phyloP scores from a whole-genome alignment of 1,139 yeast species.

The Maudiozyma humilis region DNA sequence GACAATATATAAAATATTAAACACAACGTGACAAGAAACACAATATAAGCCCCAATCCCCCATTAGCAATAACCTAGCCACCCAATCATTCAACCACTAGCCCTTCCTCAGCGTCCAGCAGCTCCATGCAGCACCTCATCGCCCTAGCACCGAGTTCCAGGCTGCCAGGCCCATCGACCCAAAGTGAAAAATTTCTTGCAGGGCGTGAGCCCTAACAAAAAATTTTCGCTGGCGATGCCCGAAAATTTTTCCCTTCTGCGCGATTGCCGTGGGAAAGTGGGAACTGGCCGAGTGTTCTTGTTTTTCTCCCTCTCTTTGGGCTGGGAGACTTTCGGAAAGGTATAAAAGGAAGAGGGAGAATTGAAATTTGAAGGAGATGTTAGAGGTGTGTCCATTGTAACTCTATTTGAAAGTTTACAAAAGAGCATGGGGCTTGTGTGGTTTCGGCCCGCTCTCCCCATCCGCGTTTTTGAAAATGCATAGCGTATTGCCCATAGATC shows the following conservation, averaged over 20 bases:
- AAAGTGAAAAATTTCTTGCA: conserved; percentile 1
- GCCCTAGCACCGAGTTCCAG: background rate
- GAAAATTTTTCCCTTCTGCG: background rate
- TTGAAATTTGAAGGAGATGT: background rate
- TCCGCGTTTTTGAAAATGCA: background rate
- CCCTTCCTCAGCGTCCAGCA: no score
- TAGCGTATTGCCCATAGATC: background rate
- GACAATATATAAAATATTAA: background rate
- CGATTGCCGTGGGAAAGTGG: background rate
- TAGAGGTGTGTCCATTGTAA: background rate
- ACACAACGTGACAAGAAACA: background rate
- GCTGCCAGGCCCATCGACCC: background rate
- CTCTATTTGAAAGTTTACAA: no score
- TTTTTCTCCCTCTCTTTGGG: no score
- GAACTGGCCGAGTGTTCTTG: no score
- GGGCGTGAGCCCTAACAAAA: conserved; percentile 1
- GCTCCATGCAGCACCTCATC: background rate
- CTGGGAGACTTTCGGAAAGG: background rate
- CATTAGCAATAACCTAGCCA: background rate
- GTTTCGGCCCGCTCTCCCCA: background rate
- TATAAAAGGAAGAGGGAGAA: conserved; percentile 3
- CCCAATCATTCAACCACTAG: no score
- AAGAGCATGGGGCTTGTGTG: background rate
- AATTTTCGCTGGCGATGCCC: background rate
- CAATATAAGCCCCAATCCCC: background rate